phyloP scores from a whole-genome alignment of 805 yeast genomes.

The Schwanniomyces pseudopolymorphus region DNA sequence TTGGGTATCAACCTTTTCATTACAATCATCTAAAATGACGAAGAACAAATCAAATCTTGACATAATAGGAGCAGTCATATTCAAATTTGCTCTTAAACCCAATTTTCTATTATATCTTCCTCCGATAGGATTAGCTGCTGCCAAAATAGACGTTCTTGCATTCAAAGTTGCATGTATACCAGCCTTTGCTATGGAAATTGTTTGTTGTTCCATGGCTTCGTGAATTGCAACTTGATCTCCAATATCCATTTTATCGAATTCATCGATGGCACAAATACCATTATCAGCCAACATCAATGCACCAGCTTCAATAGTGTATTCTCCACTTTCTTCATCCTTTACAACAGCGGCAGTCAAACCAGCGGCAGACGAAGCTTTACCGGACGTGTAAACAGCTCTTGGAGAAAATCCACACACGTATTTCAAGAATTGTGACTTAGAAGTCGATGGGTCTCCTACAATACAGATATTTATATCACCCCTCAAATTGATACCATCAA shows the following conservation, averaged over 20 bases:
- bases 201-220: constrained; percentile 99
- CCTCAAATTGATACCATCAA: constrained; percentile 91
- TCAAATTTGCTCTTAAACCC: constrained; percentile 80
- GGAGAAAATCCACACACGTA: constrained; percentile 91
- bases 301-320: constrained; percentile 96
- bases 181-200: constrained; percentile 97
- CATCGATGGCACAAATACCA: constrained; percentile 98
- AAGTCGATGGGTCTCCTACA: constrained; percentile 97
- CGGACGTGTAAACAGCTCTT: constrained; percentile 93
- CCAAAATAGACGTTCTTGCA: constrained; percentile 93
- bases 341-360: constrained; percentile 98
- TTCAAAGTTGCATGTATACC: constrained; percentile 97
- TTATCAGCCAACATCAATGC: constrained; percentile 98
- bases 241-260: constrained; percentile 96
- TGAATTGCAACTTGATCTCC: constrained; percentile 97
- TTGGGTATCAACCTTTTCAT: constrained; percentile 84
- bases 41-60: constrained; percentile 95
- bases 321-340: constrained; percentile 95
- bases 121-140: constrained; percentile 99
- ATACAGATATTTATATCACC: constrained; percentile 96
- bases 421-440: constrained; percentile 93
- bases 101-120: constrained; percentile 90
- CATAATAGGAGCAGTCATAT: constrained; percentile 98
- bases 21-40: constrained; percentile 92
- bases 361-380: constrained; percentile 98